phyloP scores from a whole-genome alignment of 2,329 filamentous ascomycete species.

The Ceratocystis eucalypticola region DNA sequence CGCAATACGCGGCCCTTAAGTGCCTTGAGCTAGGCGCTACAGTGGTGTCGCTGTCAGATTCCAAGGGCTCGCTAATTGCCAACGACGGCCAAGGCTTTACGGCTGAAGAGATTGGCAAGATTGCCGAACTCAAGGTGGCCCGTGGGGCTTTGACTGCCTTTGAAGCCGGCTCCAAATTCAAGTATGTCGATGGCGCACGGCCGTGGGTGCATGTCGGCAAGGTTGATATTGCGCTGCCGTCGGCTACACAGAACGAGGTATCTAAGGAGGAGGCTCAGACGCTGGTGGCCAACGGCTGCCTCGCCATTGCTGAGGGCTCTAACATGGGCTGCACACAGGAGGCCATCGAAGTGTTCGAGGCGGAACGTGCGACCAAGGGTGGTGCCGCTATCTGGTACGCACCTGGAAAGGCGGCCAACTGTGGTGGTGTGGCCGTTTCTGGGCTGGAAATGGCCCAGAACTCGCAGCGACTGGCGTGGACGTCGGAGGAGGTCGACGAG shows the following conservation, averaged over 20 bases:
- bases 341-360: constrained; percentile 88
- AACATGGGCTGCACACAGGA: constrained; percentile 99
- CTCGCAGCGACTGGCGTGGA: constrained; percentile 75
- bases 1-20: constrained; percentile 94
- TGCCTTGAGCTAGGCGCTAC: constrained; percentile 88
- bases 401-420: constrained; percentile 93
- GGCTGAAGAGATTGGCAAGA: constrained; percentile 62
- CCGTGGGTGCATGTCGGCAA: constrained; percentile 85
- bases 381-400: constrained; percentile 77
- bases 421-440: constrained; percentile 91
- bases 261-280: constrained; percentile 77
- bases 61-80: constrained; percentile 70
- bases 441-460: constrained; percentile 99
- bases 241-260: constrained; percentile 96
- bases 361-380: constrained; percentile 55
- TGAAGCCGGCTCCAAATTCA: constrained; percentile 53
- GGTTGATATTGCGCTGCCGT: constrained; percentile 84
- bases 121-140: constrained; percentile 75
- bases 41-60: constrained; percentile 88
- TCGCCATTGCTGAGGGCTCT: constrained; percentile 88
- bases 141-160: constrained; percentile 70
- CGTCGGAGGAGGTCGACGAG: constrained; percentile 73
- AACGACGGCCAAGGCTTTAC: constrained; percentile 58
- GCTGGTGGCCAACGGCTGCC: constrained; percentile 60
- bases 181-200: constrained; percentile 73